Evolutionary conservation across 1,284 basidiomycete genomes (phyloP).

Genomic region (Xanthoconium separans): DNA sequence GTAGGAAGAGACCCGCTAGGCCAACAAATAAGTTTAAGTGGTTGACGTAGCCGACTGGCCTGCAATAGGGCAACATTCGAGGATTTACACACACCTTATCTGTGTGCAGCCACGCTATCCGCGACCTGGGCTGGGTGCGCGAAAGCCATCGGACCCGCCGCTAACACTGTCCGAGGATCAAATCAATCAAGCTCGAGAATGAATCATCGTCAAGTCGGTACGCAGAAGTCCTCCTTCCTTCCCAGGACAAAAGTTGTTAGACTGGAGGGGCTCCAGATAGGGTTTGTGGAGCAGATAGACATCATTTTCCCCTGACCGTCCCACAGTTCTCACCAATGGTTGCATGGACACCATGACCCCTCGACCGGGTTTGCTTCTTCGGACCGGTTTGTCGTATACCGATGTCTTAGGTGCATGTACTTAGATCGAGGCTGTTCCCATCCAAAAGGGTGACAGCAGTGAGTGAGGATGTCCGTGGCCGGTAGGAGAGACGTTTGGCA

Average conservation of each 20-base stretch:
- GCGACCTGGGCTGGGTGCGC: not conserved
- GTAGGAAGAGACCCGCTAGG: not conserved
- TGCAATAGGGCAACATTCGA: not conserved
- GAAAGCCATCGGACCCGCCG: not conserved
- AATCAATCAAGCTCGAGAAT: conserved; percentile 1
- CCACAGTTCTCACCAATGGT: conserved; percentile 12
- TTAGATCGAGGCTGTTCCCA: conserved; percentile 14
- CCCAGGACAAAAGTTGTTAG: not conserved
- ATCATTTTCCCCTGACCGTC: not conserved
- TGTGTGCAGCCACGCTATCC: not conserved
- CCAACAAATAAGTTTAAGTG: conserved; percentile 6
- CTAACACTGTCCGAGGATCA: conserved; percentile 11
- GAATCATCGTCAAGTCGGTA: not conserved
- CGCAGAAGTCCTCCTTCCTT: not conserved
- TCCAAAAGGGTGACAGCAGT: conserved; percentile 18
- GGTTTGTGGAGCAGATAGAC: conserved; percentile 1
- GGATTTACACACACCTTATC: not conserved
- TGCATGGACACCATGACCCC: conserved; percentile 6
- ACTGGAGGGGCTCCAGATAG: not conserved
- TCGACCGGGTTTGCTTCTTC: conserved; percentile 1
- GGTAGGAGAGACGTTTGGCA: not conserved
- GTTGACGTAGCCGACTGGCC: conserved; percentile 4
- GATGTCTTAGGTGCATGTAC: not conserved
- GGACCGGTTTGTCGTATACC: conserved; percentile 12
- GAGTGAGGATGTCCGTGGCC: not conserved